Percentiles rank a stretch among this genome's conserved stretches.
Evolutionary conservation across 148 eudicot genomes (phyloP).

Genomic region (Simmondsia chinensis): DNA sequence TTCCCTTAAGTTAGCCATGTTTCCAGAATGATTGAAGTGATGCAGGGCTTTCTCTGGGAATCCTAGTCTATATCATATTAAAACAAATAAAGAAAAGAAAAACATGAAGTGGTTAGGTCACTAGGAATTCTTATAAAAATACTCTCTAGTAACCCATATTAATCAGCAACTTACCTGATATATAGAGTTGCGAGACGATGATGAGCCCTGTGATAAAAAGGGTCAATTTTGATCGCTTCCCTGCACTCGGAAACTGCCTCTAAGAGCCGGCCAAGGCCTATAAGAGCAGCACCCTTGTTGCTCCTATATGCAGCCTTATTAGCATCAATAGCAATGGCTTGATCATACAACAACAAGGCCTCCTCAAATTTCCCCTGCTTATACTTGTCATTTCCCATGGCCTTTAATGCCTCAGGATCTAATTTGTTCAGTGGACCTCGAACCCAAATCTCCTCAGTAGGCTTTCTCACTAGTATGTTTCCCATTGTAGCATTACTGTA

Average conservation of each 20-base stretch:
- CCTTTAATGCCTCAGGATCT: constrained; percentile 48
- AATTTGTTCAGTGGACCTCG: constrained; percentile 15
- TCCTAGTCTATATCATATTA: constrained; percentile 36
- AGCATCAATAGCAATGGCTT: constrained; percentile 49
- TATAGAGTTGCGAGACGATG: constrained; percentile 56
- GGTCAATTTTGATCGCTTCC: constrained; percentile 57
- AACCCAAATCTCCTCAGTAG: constrained; percentile 8
- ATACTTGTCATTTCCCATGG: constrained; percentile 60
- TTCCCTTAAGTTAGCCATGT: constrained; percentile 22
- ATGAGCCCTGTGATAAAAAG: constrained; percentile 61
- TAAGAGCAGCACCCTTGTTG: constrained; percentile 59
- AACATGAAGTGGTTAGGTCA: neutral
- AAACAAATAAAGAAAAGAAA: neutral
- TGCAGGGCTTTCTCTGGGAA: constrained; percentile 50
- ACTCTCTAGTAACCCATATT: no score
- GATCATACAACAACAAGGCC: constrained; percentile 50
- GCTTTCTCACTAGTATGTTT: constrained; percentile 18
- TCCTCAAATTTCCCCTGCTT: constrained; percentile 59
- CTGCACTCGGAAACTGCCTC: constrained; percentile 57
- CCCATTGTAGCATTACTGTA: constrained; percentile 13
- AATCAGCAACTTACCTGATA: constrained; percentile 52
- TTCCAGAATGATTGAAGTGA: constrained; percentile 41
- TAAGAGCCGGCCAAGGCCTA: constrained; percentile 48
- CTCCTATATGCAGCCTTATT: constrained; percentile 45
- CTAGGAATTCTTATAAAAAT: no score